A percentile compares a stretch with the other conserved stretches of the same genome.
Evolutionary conservation across 768 basidiomycete genomes (phyloP).

Genomic region (Hydnomerulius pinastri): DNA sequence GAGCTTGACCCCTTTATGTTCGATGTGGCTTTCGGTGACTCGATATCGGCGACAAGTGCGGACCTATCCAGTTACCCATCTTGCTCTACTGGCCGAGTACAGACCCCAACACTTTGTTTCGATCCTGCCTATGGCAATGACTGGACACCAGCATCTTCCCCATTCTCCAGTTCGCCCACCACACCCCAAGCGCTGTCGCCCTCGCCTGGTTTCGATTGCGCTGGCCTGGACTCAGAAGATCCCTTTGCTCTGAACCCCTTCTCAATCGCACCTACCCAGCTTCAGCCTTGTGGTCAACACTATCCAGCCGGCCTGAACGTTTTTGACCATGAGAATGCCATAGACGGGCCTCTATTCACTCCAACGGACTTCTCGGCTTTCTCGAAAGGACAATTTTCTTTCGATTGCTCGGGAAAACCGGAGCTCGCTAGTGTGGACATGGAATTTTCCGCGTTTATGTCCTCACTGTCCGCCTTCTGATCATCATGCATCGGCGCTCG

Average conservation of each 20-base stretch:
- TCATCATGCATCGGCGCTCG: slow-evolving; percentile 5
- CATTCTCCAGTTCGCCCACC: slow-evolving; percentile 44
- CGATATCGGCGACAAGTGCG: slow-evolving; percentile 23
- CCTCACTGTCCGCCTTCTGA: slow-evolving; percentile 33
- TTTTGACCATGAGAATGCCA: slow-evolving; percentile 17
- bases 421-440: slow-evolving; percentile 19
- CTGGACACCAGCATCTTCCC: slow-evolving; percentile 47
- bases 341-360: slow-evolving; percentile 14
- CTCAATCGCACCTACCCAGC: slow-evolving; percentile 12
- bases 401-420: slow-evolving; percentile 25
- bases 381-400: slow-evolving; percentile 25
- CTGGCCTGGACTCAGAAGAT: slow-evolving; percentile 20
- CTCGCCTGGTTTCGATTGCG: slow-evolving; percentile 24
- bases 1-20: slow-evolving; percentile 33
- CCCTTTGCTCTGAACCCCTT: slow-evolving; percentile 21
- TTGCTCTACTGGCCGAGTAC: slow-evolving; percentile 22
- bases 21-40: slow-evolving; percentile 29
- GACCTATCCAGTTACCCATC: slow-evolving; percentile 24
- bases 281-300: slow-evolving; percentile 16
- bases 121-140: slow-evolving; percentile 40
- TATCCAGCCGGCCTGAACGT: slow-evolving; percentile 23
- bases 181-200: slow-evolving; percentile 43
- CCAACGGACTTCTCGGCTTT: slow-evolving; percentile 24
- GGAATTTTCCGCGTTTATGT: slow-evolving; percentile 33
- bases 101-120: slow-evolving; percentile 38